Conservation (phyloP, 139 green algal genomes). For the Diplosphaera chodatii region DNA sequence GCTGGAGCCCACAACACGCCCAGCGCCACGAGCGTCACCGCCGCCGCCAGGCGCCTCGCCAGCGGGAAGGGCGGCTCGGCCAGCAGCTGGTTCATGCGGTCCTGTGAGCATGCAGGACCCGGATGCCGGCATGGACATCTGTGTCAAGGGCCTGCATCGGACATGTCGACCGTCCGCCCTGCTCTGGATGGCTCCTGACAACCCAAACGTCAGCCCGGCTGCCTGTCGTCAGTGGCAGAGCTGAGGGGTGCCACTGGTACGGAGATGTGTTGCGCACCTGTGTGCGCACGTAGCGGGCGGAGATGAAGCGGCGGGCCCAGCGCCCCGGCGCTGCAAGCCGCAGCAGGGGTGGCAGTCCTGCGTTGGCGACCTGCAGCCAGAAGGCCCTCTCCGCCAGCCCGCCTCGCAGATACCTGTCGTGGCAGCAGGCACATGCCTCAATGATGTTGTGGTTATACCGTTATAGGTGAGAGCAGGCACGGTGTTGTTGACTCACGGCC, state of each 20-base stretch:
- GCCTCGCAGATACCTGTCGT: not conserved
- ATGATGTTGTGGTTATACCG: too few relatives aligned
- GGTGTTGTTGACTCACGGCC: too few relatives aligned
- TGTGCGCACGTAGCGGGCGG: not conserved
- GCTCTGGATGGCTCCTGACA: too few relatives aligned
- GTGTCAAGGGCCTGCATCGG: too few relatives aligned
- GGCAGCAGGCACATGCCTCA: too few relatives aligned
- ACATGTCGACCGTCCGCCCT: too few relatives aligned
- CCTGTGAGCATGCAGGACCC: not conserved
- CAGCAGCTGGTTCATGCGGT: not conserved
- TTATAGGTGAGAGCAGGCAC: too few relatives aligned
- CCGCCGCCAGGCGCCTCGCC: not conserved
- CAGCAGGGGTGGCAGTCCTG: not conserved
- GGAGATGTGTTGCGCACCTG: too few relatives aligned
- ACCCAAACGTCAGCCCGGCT: too few relatives aligned
- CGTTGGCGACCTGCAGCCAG: not conserved
- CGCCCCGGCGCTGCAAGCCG: not conserved
- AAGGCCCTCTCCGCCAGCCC: not conserved
- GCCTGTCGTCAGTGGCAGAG: too few relatives aligned
- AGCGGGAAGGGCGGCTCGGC: not conserved
- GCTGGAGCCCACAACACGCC: not conserved
- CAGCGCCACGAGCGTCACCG: not conserved
- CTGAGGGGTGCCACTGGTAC: too few relatives aligned
- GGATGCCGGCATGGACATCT: too few relatives aligned
- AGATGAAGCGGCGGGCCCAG: not conserved